Evolutionary conservation across 148 eudicot species (phyloP).

Genomic region (Silene uniflora): DNA sequence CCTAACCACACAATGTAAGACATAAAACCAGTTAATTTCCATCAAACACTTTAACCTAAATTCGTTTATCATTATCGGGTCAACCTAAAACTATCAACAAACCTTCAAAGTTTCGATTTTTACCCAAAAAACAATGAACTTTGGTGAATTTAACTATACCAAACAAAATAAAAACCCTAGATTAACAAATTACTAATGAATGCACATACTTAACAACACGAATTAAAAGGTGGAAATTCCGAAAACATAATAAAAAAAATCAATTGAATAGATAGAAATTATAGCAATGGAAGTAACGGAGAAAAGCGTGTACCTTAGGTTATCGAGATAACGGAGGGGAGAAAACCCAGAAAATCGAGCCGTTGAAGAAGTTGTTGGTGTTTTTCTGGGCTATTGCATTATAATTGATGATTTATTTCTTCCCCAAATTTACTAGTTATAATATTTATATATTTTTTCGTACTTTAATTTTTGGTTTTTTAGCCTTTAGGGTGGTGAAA

Average conservation of each 20-base stretch:
- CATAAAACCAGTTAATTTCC: constrained; percentile 9
- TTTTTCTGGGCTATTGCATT: neutral
- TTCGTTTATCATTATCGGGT: neutral
- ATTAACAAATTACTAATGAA: constrained; percentile 9
- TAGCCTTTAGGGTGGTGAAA: neutral
- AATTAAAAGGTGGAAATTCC: neutral
- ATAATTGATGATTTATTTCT: neutral
- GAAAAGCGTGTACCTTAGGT: neutral
- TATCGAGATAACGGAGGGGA: neutral
- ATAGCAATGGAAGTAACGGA: neutral
- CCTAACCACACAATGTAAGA: constrained; percentile 27
- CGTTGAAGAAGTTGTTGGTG: constrained; percentile 23
- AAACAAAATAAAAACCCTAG: constrained; percentile 25
- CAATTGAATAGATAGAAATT: neutral
- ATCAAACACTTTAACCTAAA: neutral
- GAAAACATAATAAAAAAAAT: neutral
- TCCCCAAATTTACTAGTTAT: constrained; percentile 1
- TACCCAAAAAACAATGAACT: neutral
- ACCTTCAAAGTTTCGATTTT: neutral
- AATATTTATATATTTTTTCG: neutral
- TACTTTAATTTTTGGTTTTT: neutral
- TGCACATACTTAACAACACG: constrained; percentile 13
- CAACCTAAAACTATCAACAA: constrained; percentile 3
- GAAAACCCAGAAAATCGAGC: constrained; percentile 26
- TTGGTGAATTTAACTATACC: neutral